A percentile compares a stretch with the other conserved stretches of the same genome.
Evolutionary conservation across 257 asterid species (phyloP).

Genomic region (Hygrophila difformis): DNA sequence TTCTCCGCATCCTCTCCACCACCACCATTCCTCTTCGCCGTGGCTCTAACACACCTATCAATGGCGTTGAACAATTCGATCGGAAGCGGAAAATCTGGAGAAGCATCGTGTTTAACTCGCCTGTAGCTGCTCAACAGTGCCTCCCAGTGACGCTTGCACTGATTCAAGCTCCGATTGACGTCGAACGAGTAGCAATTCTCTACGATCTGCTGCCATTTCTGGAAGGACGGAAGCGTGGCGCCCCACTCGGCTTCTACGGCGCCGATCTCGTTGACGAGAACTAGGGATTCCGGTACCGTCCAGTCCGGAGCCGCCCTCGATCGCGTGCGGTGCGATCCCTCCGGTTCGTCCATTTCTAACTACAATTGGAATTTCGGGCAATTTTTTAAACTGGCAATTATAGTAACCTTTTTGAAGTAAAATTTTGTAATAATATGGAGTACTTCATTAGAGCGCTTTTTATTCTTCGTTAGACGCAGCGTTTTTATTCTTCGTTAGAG

Average conservation of each 20-base stretch:
- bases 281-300: slow-evolving; percentile 54
- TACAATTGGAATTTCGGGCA: too few species aligned
- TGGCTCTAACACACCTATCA: slow-evolving; percentile 29
- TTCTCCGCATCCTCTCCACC: slow-evolving; percentile 15
- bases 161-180: slow-evolving; percentile 59
- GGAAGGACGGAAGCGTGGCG: slow-evolving; percentile 64
- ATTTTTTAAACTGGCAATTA: too few species aligned
- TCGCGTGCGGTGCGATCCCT: slow-evolving; percentile 66
- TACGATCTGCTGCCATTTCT: slow-evolving; percentile 94
- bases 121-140: slow-evolving; percentile 37
- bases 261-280: slow-evolving; percentile 60
- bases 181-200: slow-evolving; percentile 67
- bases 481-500: too few species aligned
- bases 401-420: too few species aligned
- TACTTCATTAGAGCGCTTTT: too few species aligned
- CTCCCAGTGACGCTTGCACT: slow-evolving; percentile 77
- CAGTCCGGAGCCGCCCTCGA: slow-evolving; percentile 84
- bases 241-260: slow-evolving; percentile 79
- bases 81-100: slow-evolving; percentile 26
- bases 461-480: too few species aligned
- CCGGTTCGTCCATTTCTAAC: slow-evolving; percentile 31
- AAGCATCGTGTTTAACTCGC: slow-evolving; percentile 26
- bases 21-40: slow-evolving; percentile 14
- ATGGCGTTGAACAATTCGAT: slow-evolving; percentile 47
- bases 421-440: too few species aligned